Evolutionary conservation across 495 filamentous ascomycete genomes (phyloP), one percentile per base, ranked within the genome.

Genomic region (Hamigera avellanea): DNA sequence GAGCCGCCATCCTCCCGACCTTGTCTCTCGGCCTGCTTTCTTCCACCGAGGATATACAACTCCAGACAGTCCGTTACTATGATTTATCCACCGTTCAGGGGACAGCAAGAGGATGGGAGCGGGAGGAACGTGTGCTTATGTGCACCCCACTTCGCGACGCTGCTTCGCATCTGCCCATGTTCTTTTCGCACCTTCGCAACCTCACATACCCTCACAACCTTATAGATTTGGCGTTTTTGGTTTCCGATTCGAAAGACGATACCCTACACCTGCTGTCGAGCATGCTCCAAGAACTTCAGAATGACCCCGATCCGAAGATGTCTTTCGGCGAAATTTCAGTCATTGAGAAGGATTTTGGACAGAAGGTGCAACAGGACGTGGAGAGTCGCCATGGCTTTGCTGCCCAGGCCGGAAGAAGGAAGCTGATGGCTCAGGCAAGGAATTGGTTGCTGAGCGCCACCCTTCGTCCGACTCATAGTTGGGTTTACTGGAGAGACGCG

Each of bases 401-500:
- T 8, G 93, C 93, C 4, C 93, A 99, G 59, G 93, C 93, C 8
- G 81, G 76, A 42, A 69, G 93, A 43, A 76, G 93, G 46, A 99
- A 99, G 62, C 69, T 88, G 47, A 99, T 99, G 93, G 93, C 93
- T 2, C 86, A 95, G 61, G 93, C 93, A 9, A 72, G 93, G 40
- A 99, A 99, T 64, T 99, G 93, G 93, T 59, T 99, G 33, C 61
- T 99, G 40, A 95, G 86, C 48, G 89, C 93, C 16, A 89, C 93
- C 13, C 65, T 99, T 26, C 75, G 91, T 32, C 93, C 93, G 3
- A 89, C 88, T 25, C 93, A 99, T 52, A 93, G 86, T 48, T 99
- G 93, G 93, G 93, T 99, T 17, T 99, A 99, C 50, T 99, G 93
- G 93, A 74, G 93, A 58, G 93, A 99, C 66, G 93, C 91, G 15